Evolutionary conservation across 1,139 yeast species (phyloP).

Genomic region (Fermentozyma sake): DNA sequence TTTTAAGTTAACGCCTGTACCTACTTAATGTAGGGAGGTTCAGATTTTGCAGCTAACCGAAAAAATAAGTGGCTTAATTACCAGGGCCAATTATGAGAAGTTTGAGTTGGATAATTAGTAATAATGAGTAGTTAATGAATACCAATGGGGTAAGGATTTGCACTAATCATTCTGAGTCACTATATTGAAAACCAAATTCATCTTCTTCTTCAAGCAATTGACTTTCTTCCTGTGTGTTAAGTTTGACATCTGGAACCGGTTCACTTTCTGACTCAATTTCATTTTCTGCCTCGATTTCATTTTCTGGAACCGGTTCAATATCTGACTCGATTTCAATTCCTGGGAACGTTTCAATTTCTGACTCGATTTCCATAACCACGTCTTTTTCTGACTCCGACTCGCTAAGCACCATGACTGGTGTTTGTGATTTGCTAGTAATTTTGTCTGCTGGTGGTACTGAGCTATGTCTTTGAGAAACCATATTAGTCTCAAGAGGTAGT

Average conservation of each 20-base stretch:
- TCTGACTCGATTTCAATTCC: background rate
- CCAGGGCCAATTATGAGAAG: background rate
- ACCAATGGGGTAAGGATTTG: too few species aligned
- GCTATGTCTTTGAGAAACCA: too few species aligned
- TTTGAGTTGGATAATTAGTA: background rate
- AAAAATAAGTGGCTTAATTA: too few species aligned
- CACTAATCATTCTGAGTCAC: slow-evolving; percentile 26
- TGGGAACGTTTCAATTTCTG: background rate
- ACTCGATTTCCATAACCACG: background rate
- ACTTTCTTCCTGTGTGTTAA: slow-evolving; percentile 8
- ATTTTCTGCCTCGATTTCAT: slow-evolving; percentile 2
- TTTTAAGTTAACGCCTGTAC: too few species aligned
- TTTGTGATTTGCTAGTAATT: too few species aligned
- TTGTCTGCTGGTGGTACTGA: too few species aligned
- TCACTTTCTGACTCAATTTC: too few species aligned
- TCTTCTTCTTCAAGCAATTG: slow-evolving; percentile 14
- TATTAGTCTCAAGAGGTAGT: too few species aligned
- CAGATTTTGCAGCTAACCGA: too few species aligned
- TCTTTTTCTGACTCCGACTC: background rate
- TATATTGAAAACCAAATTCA: slow-evolving; percentile 31
- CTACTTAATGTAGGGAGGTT: too few species aligned
- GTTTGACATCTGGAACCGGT: too few species aligned
- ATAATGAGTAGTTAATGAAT: background rate
- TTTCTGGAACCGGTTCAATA: background rate
- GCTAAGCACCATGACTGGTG: too few species aligned